Percentiles rank a stretch among this genome's conserved stretches.
phyloP scores from a whole-genome alignment of 177 flowering plant species.

The Vitis hybrid region DNA sequence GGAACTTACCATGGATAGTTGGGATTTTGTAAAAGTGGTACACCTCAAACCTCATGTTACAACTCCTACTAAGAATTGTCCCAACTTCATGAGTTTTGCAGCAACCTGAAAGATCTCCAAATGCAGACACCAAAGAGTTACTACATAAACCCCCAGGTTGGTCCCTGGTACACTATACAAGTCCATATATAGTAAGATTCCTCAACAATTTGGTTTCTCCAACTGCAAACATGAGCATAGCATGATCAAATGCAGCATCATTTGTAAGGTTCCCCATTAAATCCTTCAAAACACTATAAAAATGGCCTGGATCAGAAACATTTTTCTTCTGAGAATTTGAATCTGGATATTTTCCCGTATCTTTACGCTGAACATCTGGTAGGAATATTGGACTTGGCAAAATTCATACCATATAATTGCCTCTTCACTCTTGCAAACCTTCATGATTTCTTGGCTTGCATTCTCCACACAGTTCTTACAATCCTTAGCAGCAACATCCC shows the following conservation, averaged over 20 bases:
- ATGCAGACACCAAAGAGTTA: constrained; percentile 10
- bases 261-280: constrained; percentile 13
- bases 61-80: constrained; percentile 16
- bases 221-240: constrained; percentile 13
- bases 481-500: too few relatives aligned
- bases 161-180: constrained; percentile 38
- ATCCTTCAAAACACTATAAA: neutral
- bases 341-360: too few relatives aligned
- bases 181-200: constrained; percentile 24
- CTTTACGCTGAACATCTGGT: too few relatives aligned
- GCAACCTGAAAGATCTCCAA: constrained; percentile 14
- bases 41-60: constrained; percentile 21
- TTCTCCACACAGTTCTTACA: too few relatives aligned
- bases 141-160: constrained; percentile 8
- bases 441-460: too few relatives aligned
- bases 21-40: constrained; percentile 14
- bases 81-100: constrained; percentile 19
- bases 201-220: constrained; percentile 7
- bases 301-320: too few relatives aligned
- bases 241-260: constrained; percentile 1
- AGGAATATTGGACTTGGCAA: too few relatives aligned
- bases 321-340: too few relatives aligned
- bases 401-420: too few relatives aligned
- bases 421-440: too few relatives aligned
- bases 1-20: constrained; percentile 4